Base-by-base conservation (phyloP, 768 basidiomycete genomes). In the Tulasnella sp. region DNA sequence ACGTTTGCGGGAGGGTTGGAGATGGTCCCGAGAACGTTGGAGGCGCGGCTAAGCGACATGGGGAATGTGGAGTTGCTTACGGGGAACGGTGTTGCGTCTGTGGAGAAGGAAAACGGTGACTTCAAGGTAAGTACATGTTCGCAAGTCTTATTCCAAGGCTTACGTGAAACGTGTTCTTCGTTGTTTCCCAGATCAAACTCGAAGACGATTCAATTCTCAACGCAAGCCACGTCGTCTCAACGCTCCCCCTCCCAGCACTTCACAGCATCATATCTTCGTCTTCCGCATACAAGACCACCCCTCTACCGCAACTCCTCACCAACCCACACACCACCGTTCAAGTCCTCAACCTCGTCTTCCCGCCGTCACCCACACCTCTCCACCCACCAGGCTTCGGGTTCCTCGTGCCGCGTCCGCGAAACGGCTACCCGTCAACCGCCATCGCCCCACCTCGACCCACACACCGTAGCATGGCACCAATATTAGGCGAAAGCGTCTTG, bases 341-440 rank as follows among this genome's bases (percentile, higher is more conserved):
- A n/a, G 95, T 98, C 50, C 87, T 96, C 83, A 97, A 95, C 87
- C 88, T 99, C 84, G 90, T 98, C 82, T 98, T 97, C 87, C 87
- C 91, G 69, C 84, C 85, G 42, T 78, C 84, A 82, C 84, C 89
- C 42, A 85, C 87, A 34, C 83, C 83, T 8, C 88, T 97, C 75
- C 93, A 96, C 83, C 96, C 96, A 0, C 88, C 89, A 2, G 97
- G 97, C 4, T 99, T 98, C 85, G 97, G 97, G 12, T 98, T 96
- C 87, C 92, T 99, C 84, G 89, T 98, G 77, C 96, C 97, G 0
- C 93, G 96, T 22, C 91, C 93, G 0, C 86, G 86, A 44, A 85
- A 85, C 6, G 92, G 88, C 31, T 93, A 94, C 82, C 72, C 78
- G 22, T 40, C 74, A 34, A 75, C 34, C 1, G 46, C 74, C 2